Base-by-base conservation (phyloP, 805 yeast genomes). In the Candida awuae region DNA sequence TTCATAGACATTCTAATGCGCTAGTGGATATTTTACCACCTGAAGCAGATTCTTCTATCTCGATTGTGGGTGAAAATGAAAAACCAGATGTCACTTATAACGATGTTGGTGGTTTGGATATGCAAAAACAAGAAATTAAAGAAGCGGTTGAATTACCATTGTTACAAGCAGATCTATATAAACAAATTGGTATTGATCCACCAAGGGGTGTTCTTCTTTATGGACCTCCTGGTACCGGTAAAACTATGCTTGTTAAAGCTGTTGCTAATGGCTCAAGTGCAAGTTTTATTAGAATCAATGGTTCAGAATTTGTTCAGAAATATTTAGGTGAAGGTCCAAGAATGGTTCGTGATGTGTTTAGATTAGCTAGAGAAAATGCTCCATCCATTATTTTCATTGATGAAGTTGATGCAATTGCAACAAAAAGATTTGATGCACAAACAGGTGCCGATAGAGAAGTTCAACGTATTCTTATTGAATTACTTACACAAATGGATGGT, bases 221-320 rank as follows among this genome's bases (percentile, higher is more conserved):
- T 63, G 99, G 99, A n/a, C 97, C 98, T 9, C 99, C 99, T 34
- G 99, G 99, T 60, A 92, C 98, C 1, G 99, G 99, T 55, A 92
- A 92, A 63, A 92, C 99, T 17, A 88, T 92, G 97, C 73, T 92
- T 58, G 99, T 92, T 35, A 92, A 92, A 63, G 98, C 99, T 0
- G 99, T 92, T 34, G 99, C 99, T 10, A 90, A 92, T 64, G 79
- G 90, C 41, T 82, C 97, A 4, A 84, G 95, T 1, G 98, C 98
- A 2, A 73, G 96, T 5, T 92, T 92, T 55, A 92, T 92, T 51
- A 84, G 97, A 61, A 95, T 92, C 22, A 92, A 86, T 52, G 98
- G 98, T 46, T 90, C 97, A 1, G 99, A 92, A 62, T 92, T 92
- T 56, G 98, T 92, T 40, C 98, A 92, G 61, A 92, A 92, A 64